These are phyloP conservation scores for Rhododendron molle DNA, from an alignment of 148 eudicot genomes.

Conservation along the genomic window DNA sequence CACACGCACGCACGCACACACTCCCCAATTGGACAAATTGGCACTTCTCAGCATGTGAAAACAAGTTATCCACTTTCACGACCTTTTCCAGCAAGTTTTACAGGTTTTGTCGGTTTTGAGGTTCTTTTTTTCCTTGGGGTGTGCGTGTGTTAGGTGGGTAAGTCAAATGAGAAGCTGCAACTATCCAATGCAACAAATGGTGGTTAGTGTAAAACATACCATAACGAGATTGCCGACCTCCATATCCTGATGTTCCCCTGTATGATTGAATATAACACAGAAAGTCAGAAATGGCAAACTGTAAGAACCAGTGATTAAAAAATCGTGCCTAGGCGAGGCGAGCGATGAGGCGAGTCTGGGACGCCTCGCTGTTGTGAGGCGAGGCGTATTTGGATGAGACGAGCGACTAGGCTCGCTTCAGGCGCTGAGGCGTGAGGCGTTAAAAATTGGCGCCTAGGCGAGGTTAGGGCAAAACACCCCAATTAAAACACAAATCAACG, in stretches of 20 bases:
- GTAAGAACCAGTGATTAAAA: no score
- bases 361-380: no score
- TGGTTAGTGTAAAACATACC: slow-evolving; percentile 25
- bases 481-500: no score
- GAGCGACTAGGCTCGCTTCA: no score
- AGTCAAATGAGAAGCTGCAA: neutral
- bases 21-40: neutral
- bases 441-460: no score
- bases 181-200: neutral
- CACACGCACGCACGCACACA: no score
- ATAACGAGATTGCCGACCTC: slow-evolving; percentile 43
- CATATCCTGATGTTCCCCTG: slow-evolving; percentile 55
- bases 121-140: neutral
- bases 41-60: neutral
- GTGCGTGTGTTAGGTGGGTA: neutral
- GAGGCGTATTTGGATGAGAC: no score
- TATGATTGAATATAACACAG: neutral
- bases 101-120: neutral
- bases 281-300: slow-evolving; percentile 8
- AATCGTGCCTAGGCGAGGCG: no score
- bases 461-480: no score
- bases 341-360: no score
- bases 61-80: neutral
- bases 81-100: neutral
- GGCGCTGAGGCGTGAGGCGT: no score